Evolutionary conservation across 352 stramenopile genomes (phyloP).

Genomic region (Phytophthora constricta): DNA sequence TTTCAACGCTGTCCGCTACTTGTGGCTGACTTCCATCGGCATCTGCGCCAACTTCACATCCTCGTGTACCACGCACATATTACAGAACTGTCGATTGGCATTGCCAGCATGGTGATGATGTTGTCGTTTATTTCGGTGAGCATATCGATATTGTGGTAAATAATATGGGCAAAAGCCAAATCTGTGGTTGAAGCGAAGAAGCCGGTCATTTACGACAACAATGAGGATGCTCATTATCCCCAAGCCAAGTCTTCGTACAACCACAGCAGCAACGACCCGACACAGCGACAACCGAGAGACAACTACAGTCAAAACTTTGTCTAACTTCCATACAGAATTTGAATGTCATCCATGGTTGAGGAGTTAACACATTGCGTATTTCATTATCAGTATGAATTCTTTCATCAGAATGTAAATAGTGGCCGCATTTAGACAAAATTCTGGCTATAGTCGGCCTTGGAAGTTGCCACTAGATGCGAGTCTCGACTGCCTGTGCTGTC

Average conservation of each 20-base stretch:
- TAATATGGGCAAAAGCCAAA: conserved; percentile 19
- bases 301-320: conserved; percentile 41
- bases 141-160: conserved; percentile 30
- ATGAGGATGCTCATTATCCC: neutral
- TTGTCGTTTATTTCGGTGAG: conserved; percentile 42
- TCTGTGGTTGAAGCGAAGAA: conserved; percentile 23
- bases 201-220: neutral
- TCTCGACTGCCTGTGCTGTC: conserved; percentile 15
- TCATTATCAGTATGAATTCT: too few species aligned
- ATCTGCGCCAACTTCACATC: too few species aligned
- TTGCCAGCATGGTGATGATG: conserved; percentile 3
- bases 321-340: conserved; percentile 12
- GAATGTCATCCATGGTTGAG: too few species aligned
- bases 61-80: too few species aligned
- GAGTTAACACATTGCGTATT: neutral
- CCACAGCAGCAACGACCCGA: conserved; percentile 3
- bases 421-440: conserved; percentile 53
- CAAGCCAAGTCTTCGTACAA: conserved; percentile 17
- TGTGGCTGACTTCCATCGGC: too few species aligned
- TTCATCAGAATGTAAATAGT: neutral
- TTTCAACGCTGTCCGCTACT: too few species aligned
- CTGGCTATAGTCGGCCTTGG: conserved; percentile 50
- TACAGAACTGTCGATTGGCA: conserved; percentile 38
- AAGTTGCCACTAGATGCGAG: conserved; percentile 1
- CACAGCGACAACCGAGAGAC: conserved; percentile 20